Conservation (phyloP, 371 early-diverging fungal species). For the Actinomortierella wolfii region DNA sequence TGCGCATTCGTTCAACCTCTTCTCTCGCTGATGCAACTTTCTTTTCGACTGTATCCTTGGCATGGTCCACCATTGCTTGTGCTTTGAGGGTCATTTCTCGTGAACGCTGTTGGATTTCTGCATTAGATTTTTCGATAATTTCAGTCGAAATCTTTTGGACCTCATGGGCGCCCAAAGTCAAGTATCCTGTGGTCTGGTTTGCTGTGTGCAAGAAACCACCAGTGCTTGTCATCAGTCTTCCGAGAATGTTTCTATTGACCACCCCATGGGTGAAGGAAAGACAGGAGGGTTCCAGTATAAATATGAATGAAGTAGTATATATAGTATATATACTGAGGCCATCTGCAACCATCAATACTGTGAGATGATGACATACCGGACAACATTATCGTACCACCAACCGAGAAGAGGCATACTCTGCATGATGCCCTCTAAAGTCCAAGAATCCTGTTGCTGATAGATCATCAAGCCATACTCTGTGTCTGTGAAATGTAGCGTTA, state of each 20-base stretch:
- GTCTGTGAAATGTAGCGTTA: conserved; percentile 58
- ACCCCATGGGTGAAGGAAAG: background rate
- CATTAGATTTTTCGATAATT: conserved; percentile 41
- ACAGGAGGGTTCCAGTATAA: background rate
- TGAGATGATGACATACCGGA: conserved; percentile 47
- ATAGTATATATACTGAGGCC: no score
- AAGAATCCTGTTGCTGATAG: conserved; percentile 64
- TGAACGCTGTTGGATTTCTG: conserved; percentile 41
- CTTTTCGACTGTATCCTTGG: conserved; percentile 41
- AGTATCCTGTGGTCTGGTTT: conserved; percentile 41
- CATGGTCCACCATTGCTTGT: conserved; percentile 35
- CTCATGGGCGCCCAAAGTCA: conserved; percentile 43
- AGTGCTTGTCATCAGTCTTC: conserved; percentile 57
- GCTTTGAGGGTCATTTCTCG: conserved; percentile 44
- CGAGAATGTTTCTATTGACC: conserved; percentile 50
- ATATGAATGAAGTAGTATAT: no score
- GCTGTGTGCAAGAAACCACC: conserved; percentile 67
- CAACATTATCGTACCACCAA: conserved; percentile 70
- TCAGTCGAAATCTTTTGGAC: conserved; percentile 40
- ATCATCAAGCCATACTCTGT: conserved; percentile 58
- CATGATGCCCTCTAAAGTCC: conserved; percentile 67
- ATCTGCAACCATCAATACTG: no score
- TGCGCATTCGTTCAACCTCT: conserved; percentile 36
- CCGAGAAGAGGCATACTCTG: conserved; percentile 66
- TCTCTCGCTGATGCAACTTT: conserved; percentile 32